These are phyloP conservation scores for Acmispon strigosus DNA, from an alignment of 306 rosid genomes.

Conservation along the genomic window DNA sequence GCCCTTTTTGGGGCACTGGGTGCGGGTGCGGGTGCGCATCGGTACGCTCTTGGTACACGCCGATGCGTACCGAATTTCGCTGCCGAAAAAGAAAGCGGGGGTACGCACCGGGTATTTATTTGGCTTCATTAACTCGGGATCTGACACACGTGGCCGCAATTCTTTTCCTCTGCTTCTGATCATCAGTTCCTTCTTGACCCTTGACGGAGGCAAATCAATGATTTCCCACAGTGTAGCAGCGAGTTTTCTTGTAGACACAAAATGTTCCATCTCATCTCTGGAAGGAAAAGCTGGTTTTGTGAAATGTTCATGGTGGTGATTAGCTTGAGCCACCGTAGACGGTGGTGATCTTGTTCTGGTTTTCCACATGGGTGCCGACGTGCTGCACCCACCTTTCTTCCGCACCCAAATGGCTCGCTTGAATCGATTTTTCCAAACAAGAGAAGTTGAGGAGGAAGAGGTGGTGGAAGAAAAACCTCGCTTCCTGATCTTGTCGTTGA, in stretches of 20 bases:
- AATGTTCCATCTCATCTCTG: conserved; percentile 40
- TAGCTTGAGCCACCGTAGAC: conserved; percentile 7
- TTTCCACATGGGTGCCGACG: conserved; percentile 73
- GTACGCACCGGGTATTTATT: too few relatives aligned
- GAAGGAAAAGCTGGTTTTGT: conserved; percentile 5
- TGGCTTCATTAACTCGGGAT: too few relatives aligned
- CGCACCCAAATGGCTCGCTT: conserved; percentile 34
- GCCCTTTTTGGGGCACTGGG: too few relatives aligned
- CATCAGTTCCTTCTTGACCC: conserved; percentile 30
- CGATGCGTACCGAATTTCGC: too few relatives aligned
- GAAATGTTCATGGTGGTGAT: background rate
- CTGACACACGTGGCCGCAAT: too few relatives aligned
- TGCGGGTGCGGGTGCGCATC: too few relatives aligned
- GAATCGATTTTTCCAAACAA: conserved; percentile 26
- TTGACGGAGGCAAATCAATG: conserved; percentile 41
- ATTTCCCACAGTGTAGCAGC: conserved; percentile 83
- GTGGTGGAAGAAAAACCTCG: conserved; percentile 32
- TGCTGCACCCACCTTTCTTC: conserved; percentile 44
- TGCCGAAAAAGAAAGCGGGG: too few relatives aligned
- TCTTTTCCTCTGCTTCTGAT: too few relatives aligned
- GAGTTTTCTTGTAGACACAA: conserved; percentile 65
- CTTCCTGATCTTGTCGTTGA: conserved; percentile 38
- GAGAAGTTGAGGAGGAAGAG: conserved; percentile 6
- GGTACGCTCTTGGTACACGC: too few relatives aligned
- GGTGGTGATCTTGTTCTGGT: conserved; percentile 10